Evolutionary conservation across 805 yeast genomes (phyloP).

Genomic region (Yarrowia deformans): DNA sequence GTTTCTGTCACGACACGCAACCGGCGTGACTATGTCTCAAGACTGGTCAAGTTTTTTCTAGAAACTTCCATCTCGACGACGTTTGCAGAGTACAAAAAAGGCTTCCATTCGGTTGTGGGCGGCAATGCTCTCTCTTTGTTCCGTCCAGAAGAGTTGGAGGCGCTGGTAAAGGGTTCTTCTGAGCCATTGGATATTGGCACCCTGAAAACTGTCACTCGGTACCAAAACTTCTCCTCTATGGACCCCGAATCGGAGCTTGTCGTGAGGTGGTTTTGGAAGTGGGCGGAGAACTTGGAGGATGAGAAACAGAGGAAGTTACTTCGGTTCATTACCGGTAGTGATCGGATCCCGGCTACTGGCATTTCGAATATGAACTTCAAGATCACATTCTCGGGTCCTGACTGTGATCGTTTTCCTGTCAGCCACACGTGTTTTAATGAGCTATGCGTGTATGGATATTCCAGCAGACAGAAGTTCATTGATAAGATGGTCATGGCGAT

Average conservation of each 20-base stretch:
- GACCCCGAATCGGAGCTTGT: conserved; percentile 53
- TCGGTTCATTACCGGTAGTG: conserved; percentile 87
- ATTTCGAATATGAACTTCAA: conserved; percentile 75
- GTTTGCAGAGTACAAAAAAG: conserved; percentile 66
- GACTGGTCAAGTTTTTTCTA: conserved; percentile 68
- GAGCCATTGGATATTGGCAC: conserved; percentile 72
- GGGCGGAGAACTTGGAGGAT: conserved; percentile 58
- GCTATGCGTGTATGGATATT: conserved; percentile 74
- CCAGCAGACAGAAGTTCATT: conserved; percentile 60
- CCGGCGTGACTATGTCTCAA: conserved; percentile 64
- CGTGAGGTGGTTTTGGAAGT: conserved; percentile 89
- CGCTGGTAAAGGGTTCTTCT: conserved; percentile 77
- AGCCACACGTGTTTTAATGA: conserved; percentile 98
- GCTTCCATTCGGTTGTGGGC: conserved; percentile 78
- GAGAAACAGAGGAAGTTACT: conserved; percentile 67
- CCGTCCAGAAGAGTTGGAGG: conserved; percentile 80
- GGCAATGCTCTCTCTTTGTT: conserved; percentile 83
- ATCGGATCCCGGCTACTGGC: conserved; percentile 92
- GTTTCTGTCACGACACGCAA: conserved; percentile 66
- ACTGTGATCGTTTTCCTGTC: conserved; percentile 67
- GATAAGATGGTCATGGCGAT: conserved; percentile 72
- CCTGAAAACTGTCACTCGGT: conserved; percentile 74
- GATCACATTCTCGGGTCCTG: conserved; percentile 62
- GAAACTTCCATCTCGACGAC: conserved; percentile 61
- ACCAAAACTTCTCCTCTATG: conserved; percentile 55